A percentile compares a stretch with the other conserved stretches of the same genome.
These are phyloP conservation scores for Quercus tomentella DNA, from an alignment of 331 rosid genomes.

Conservation along the genomic window DNA sequence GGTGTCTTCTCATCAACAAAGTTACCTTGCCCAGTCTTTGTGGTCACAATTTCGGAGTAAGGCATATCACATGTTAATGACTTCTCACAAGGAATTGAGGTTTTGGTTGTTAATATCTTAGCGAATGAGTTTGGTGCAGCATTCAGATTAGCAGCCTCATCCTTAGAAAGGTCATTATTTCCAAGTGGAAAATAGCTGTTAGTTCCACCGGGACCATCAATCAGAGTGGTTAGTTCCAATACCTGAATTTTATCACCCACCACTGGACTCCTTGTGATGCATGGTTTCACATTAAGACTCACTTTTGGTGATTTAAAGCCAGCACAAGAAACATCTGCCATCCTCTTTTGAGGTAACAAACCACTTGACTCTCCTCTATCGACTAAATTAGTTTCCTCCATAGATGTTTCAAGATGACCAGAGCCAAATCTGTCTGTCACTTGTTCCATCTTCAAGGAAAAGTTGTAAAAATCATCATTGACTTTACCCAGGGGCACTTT, in stretches of 20 bases:
- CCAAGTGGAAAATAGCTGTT: slow-evolving; percentile 18
- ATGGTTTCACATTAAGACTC: slow-evolving; percentile 26
- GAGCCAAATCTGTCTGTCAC: slow-evolving; percentile 23
- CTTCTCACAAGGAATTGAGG: slow-evolving; percentile 13
- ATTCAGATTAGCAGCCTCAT: slow-evolving; percentile 3
- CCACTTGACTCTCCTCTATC: slow-evolving; percentile 27
- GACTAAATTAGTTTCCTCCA: slow-evolving; percentile 21
- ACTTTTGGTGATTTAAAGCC: slow-evolving; percentile 38
- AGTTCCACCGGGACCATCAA: slow-evolving; percentile 30
- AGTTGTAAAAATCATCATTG: slow-evolving; percentile 25
- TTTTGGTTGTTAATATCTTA: slow-evolving; percentile 10
- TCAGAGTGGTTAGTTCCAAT: slow-evolving; percentile 17
- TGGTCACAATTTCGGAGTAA: slow-evolving; percentile 11
- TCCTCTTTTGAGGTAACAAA: slow-evolving; percentile 47
- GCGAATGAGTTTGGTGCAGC: slow-evolving; percentile 16
- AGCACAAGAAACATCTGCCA: slow-evolving; percentile 29
- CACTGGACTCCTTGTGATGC: slow-evolving; percentile 19
- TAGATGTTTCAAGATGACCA: slow-evolving; percentile 30
- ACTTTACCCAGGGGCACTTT: slow-evolving; percentile 21
- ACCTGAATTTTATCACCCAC: slow-evolving; percentile 26
- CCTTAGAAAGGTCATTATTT: neutral
- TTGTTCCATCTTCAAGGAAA: slow-evolving; percentile 24
- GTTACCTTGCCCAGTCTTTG: slow-evolving; percentile 29
- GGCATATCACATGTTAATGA: slow-evolving; percentile 27
- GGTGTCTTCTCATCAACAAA: slow-evolving; percentile 24